Evolutionary conservation across 345 rosid genomes (phyloP), one percentile per base, ranked within the genome.

Genomic region (Litchi chinensis): DNA sequence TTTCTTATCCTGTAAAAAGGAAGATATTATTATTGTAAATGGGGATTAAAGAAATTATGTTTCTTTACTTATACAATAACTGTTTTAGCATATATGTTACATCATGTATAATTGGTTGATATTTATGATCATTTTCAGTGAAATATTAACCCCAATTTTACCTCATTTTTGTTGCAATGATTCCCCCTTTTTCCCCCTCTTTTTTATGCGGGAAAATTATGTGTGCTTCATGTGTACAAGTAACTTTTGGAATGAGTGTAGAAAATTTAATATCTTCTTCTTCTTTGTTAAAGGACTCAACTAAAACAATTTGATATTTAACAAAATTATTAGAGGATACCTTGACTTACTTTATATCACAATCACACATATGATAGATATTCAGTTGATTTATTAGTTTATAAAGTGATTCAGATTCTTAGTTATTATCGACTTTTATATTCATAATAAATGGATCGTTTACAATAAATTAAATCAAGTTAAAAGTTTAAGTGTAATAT

Each of bases 1-100:
- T 76, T 86, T 86, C 87, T 80, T 28, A 67, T 78, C 69, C 43
- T 65, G 76, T 70, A 28, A 7, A 65, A 66, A 44, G 54, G 32
- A 28, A 78, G 65, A 67, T 15, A 40, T 64, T 77, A 41, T n/a
- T 12, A 16, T 63, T 64, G 70, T 28, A 28, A 64, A 65, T 64
- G 9, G 48, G 11, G 60, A 48, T 41, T 41, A 6, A 32, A 26
- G 22, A 73, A 56, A 60, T 75, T 63, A 82, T 82, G 85, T 83
- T 80, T 79, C 76, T 71, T 85, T 46, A 46, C 12, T 46, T 46
- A 8, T 46, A 46, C 50, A 46, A 46, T 46, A 46, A 6, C 44
- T 41, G 44, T 41, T 41, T 41, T 41, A 41, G 44, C 44, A 41
- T 41, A 41, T 41, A 41, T 5, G 44, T 41, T 41, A 41, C n/a